These are phyloP conservation scores for Ascochyta lentis DNA, from an alignment of 2,329 filamentous ascomycete species.

Conservation along the genomic window DNA sequence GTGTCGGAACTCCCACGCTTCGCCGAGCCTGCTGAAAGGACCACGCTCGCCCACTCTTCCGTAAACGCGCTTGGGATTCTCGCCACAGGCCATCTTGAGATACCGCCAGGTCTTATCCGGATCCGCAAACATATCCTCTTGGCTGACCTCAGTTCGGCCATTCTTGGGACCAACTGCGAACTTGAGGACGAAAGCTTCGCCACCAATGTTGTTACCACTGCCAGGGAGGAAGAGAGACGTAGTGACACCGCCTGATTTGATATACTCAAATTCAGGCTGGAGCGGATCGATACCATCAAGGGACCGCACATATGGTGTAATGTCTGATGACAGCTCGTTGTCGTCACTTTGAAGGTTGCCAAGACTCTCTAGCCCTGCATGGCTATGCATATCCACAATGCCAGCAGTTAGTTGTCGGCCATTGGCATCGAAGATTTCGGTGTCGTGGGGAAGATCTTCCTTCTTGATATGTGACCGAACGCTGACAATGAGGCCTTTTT, in stretches of 20 bases:
- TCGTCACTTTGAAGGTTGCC: constrained; percentile 64
- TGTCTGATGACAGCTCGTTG: constrained; percentile 69
- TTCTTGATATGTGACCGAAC: constrained; percentile 57
- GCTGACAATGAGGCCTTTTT: constrained; percentile 66
- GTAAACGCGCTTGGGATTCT: constrained; percentile 71
- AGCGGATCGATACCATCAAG: constrained; percentile 70
- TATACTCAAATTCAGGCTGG: constrained; percentile 70
- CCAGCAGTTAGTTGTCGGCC: constrained; percentile 70
- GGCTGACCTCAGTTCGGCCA: constrained; percentile 68
- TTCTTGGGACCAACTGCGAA: constrained; percentile 52
- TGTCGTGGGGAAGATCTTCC: constrained; percentile 37
- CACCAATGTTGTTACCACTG: constrained; percentile 75
- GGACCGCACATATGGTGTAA: constrained; percentile 72
- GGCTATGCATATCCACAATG: constrained; percentile 76
- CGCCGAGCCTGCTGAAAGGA: constrained; percentile 65
- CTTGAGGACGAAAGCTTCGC: constrained; percentile 69
- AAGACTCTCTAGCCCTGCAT: constrained; percentile 51
- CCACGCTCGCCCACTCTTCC: constrained; percentile 43
- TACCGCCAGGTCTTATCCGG: constrained; percentile 71
- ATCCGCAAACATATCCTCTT: constrained; percentile 50
- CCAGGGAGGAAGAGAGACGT: constrained; percentile 72
- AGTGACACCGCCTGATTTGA: constrained; percentile 76
- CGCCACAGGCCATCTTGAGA: constrained; percentile 79
- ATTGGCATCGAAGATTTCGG: constrained; percentile 62
- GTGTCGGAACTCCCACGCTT: constrained; percentile 73